Base-by-base conservation (phyloP, 1,284 basidiomycete genomes). In the Ganoderma multipileum region DNA sequence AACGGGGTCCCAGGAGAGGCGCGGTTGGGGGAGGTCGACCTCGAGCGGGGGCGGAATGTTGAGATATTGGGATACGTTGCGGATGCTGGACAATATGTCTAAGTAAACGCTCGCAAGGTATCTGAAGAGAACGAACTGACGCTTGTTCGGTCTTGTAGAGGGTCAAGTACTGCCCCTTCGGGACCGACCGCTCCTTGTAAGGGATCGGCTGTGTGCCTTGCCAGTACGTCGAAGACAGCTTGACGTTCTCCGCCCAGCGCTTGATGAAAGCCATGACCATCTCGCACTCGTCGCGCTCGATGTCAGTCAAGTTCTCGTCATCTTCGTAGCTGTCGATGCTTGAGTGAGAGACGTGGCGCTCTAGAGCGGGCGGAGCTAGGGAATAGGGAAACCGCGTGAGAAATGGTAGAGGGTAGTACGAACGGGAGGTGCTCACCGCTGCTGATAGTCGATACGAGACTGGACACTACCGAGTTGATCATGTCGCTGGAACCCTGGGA, bases 101-200 rank as follows among this genome's bases (percentile, higher is more conserved):
- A 12, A 47, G 61, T 30, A 12, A 65, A 41, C 26, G 33, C 41
- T n/a, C 8, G 12, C 12, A 4, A 39, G 14, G 6, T n/a, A 14
- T 23, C 26, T 3, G 5, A 12, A 54, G 28, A 18, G 12, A 60
- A 6, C 11, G 20, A 7, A 64, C 67, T 28, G 30, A 68, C 67
- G 63, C 67, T 61, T 68, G 67, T 41, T 68, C 67, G 7, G 63
- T 52, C 36, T 59, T 50, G 52, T 68, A 64, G 9, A 68, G 63
- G 6, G 50, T 68, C 4, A 68, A 39, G 14, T 58, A 39, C 9
- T 64, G 67, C 1, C n/a, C 44, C 26, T 42, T 58, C 0, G 67
- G 47, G 6, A 61, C 47, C 1, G 67, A 47, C 20, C 58, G 44
- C 28, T 60, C 59, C 47, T 59, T 42, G 41, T 68, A 63, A 2